These are phyloP conservation scores for Begonia peltatifolia DNA, from an alignment of 306 rosid genomes.

Conservation along the genomic window DNA sequence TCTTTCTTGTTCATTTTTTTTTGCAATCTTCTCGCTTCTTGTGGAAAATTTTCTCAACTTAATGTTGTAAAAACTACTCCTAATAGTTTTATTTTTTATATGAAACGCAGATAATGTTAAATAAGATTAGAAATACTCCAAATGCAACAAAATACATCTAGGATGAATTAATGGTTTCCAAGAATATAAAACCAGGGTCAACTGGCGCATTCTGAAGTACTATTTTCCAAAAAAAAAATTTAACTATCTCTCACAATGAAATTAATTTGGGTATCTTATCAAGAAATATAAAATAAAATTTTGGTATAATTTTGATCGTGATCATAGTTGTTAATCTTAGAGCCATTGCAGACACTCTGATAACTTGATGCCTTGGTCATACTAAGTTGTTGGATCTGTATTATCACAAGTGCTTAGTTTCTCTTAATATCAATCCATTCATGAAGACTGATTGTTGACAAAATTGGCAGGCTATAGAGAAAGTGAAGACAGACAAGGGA, in stretches of 20 bases:
- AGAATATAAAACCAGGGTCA: too few relatives aligned
- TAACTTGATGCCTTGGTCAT: not conserved
- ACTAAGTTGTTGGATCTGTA: too few relatives aligned
- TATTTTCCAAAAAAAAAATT: too few relatives aligned
- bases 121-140: too few relatives aligned
- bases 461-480: conserved; percentile 59
- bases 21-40: not conserved
- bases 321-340: not conserved
- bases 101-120: not conserved
- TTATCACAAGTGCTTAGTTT: too few relatives aligned
- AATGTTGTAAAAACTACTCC: not conserved
- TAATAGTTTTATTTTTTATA: not conserved
- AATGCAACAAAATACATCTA: too few relatives aligned
- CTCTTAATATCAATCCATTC: too few relatives aligned
- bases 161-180: too few relatives aligned
- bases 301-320: not conserved
- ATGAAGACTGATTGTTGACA: too few relatives aligned
- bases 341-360: not conserved
- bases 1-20: not conserved
- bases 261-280: too few relatives aligned
- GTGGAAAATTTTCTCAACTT: not conserved
- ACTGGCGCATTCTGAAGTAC: too few relatives aligned
- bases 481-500: conserved; percentile 75
- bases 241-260: too few relatives aligned
- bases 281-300: not conserved